Percentiles rank a stretch among this genome's conserved stretches.
These are phyloP conservation scores for Microsporum ferrugineum DNA, from an alignment of 2,329 filamentous ascomycete genomes.

Conservation along the genomic window DNA sequence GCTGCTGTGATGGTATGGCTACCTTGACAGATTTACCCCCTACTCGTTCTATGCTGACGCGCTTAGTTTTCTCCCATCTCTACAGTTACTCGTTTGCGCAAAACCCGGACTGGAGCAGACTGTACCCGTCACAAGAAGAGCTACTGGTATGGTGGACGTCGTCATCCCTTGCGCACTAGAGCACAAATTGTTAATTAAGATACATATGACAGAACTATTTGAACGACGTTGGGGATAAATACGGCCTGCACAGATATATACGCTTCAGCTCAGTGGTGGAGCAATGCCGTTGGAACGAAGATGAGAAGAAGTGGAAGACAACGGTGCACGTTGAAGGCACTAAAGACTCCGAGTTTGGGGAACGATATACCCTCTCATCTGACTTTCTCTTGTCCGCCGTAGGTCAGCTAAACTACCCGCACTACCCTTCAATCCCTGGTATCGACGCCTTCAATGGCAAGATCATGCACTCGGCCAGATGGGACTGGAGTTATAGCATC, in stretches of 20 bases:
- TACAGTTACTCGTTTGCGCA: constrained; percentile 53
- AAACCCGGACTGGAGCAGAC: constrained; percentile 46
- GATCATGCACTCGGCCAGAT: constrained; percentile 47
- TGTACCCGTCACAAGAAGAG: constrained; percentile 51
- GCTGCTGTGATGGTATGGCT: constrained; percentile 40
- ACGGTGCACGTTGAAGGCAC: constrained; percentile 39
- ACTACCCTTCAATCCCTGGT: constrained; percentile 40
- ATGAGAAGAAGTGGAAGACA: constrained; percentile 40
- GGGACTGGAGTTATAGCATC: constrained; percentile 49
- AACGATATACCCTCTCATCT: constrained; percentile 42
- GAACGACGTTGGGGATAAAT: constrained; percentile 42
- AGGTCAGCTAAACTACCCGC: constrained; percentile 47
- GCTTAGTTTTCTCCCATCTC: constrained; percentile 40
- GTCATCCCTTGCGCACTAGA: neutral
- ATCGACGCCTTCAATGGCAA: constrained; percentile 41
- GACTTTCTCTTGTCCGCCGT: constrained; percentile 49
- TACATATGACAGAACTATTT: constrained; percentile 36
- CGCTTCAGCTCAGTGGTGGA: constrained; percentile 47
- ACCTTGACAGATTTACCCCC: neutral
- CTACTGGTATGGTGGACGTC: constrained; percentile 34
- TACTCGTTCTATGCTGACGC: neutral
- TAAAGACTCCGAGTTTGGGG: constrained; percentile 46
- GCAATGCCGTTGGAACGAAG: constrained; percentile 45
- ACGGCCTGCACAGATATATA: constrained; percentile 45
- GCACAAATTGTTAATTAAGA: neutral